These are phyloP conservation scores for Coemansia nantahalensis DNA, from an alignment of 192 early-diverging fungal species.

Conservation along the genomic window DNA sequence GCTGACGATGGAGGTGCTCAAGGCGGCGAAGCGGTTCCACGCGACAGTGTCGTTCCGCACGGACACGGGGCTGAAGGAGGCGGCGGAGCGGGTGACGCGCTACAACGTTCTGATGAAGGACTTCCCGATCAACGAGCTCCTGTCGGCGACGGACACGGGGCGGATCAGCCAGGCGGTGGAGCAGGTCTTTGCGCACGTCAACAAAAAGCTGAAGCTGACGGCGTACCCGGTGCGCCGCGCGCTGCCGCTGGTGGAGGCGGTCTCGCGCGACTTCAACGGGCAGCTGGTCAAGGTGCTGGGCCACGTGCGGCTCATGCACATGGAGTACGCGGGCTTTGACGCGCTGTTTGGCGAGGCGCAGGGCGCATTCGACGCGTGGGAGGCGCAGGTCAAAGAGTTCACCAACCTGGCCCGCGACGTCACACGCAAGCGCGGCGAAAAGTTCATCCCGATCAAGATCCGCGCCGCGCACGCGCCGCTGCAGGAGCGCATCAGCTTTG, in stretches of 20 bases:
- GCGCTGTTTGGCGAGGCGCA: slow-evolving; percentile 77
- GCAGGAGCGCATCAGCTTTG: slow-evolving; percentile 90
- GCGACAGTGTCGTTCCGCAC: slow-evolving; percentile 96
- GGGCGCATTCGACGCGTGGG: slow-evolving; percentile 90
- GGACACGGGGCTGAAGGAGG: slow-evolving; percentile 97
- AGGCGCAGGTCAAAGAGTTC: slow-evolving; percentile 94
- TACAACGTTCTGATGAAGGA: slow-evolving; percentile 99
- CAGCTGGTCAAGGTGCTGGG: slow-evolving; percentile 87
- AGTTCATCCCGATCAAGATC: slow-evolving; percentile 96
- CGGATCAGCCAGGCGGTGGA: slow-evolving; percentile 74
- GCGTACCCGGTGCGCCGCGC: slow-evolving; percentile 91
- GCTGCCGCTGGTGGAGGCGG: slow-evolving; percentile 89
- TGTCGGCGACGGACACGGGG: slow-evolving; percentile 89
- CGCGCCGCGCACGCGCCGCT: slow-evolving; percentile 85
- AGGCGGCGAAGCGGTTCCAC: slow-evolving; percentile 97
- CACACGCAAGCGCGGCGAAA: slow-evolving; percentile 87
- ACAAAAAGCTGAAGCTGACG: slow-evolving; percentile 95
- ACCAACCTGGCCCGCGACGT: slow-evolving; percentile 92
- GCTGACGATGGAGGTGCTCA: slow-evolving; percentile 90
- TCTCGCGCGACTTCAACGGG: slow-evolving; percentile 93
- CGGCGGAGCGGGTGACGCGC: slow-evolving; percentile 82
- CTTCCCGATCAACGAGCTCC: slow-evolving; percentile 95
- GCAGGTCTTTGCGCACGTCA: slow-evolving; percentile 92
- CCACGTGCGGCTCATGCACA: slow-evolving; percentile 87
- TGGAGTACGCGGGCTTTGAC: slow-evolving; percentile 92